These are phyloP conservation scores for Lepiota brunneoincarnata DNA, from an alignment of 768 basidiomycete genomes.

Conservation along the genomic window DNA sequence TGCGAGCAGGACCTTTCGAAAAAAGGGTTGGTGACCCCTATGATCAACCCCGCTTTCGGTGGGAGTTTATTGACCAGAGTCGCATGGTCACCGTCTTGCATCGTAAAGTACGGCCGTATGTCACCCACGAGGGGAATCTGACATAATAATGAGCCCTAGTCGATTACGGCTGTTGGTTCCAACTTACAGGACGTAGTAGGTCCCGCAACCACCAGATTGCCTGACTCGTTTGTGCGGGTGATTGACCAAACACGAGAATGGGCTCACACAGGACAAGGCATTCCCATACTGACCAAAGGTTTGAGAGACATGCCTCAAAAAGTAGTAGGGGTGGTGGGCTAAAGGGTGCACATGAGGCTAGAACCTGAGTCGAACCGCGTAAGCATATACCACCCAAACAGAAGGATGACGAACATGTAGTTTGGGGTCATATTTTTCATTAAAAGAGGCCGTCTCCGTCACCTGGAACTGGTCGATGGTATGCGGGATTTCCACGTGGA, in stretches of 20 bases:
- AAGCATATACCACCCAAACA: background rate
- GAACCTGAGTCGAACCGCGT: constrained; percentile 35
- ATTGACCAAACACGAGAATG: constrained; percentile 75
- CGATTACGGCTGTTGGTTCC: background rate
- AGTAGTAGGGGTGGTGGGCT: constrained; percentile 54
- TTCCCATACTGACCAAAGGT: constrained; percentile 91
- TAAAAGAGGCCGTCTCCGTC: constrained; percentile 47
- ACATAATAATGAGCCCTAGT: background rate
- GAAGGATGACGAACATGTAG: background rate
- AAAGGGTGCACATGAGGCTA: constrained; percentile 62
- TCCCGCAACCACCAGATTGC: constrained; percentile 93
- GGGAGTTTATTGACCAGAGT: constrained; percentile 76
- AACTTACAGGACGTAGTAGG: constrained; percentile 72
- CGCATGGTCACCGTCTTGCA: constrained; percentile 86
- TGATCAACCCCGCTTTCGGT: constrained; percentile 71
- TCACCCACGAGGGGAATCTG: constrained; percentile 85
- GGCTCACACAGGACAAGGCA: constrained; percentile 90
- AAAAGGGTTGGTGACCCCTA: constrained; percentile 90
- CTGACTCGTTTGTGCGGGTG: constrained; percentile 80
- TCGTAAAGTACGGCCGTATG: constrained; percentile 92
- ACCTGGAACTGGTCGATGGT: constrained; percentile 72
- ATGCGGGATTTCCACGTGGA: constrained; percentile 72
- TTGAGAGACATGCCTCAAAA: constrained; percentile 62
- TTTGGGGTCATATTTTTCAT: constrained; percentile 44
- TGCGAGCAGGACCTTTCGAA: constrained; percentile 76